A percentile compares a stretch with the other conserved stretches of the same genome.
Evolutionary conservation across 306 rosid genomes (phyloP).

Genomic region (Purshia tridentata): DNA sequence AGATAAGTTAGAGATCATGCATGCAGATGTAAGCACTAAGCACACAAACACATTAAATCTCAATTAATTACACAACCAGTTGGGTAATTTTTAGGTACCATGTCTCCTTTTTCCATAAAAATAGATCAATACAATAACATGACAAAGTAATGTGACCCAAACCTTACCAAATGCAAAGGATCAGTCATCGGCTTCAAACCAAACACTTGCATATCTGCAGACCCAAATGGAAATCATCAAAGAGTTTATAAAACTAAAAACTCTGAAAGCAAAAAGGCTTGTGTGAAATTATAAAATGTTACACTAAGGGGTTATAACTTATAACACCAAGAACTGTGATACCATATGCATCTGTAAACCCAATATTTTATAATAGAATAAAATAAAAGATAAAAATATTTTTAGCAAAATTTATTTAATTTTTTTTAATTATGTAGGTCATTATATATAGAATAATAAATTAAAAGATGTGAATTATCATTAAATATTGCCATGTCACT

Average conservation of each 20-base stretch:
- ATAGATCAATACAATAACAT: slow-evolving; percentile 6
- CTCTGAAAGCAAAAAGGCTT: neutral
- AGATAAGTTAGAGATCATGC: slow-evolving; percentile 28
- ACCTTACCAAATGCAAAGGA: slow-evolving; percentile 79
- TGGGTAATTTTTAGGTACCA: neutral
- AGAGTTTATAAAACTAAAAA: slow-evolving; percentile 8
- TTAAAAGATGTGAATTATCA: neutral
- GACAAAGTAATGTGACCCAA: slow-evolving; percentile 3
- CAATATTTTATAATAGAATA: neutral
- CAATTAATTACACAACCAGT: neutral
- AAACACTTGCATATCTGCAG: slow-evolving; percentile 61
- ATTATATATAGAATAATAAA: neutral
- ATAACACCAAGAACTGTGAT: slow-evolving; percentile 6
- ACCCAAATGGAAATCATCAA: slow-evolving; percentile 18
- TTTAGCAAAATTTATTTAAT: neutral
- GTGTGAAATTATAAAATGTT: slow-evolving; percentile 5
- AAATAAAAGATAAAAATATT: neutral
- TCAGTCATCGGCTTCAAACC: slow-evolving; percentile 70
- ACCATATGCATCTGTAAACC: neutral
- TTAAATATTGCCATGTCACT: neutral
- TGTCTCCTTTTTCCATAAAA: neutral
- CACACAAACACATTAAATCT: slow-evolving; percentile 5
- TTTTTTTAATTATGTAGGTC: neutral
- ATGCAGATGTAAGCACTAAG: slow-evolving; percentile 25
- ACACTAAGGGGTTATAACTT: neutral